Evolutionary conservation across 305 asterid genomes (phyloP).

Genomic region (Fraxinus paxiana): DNA sequence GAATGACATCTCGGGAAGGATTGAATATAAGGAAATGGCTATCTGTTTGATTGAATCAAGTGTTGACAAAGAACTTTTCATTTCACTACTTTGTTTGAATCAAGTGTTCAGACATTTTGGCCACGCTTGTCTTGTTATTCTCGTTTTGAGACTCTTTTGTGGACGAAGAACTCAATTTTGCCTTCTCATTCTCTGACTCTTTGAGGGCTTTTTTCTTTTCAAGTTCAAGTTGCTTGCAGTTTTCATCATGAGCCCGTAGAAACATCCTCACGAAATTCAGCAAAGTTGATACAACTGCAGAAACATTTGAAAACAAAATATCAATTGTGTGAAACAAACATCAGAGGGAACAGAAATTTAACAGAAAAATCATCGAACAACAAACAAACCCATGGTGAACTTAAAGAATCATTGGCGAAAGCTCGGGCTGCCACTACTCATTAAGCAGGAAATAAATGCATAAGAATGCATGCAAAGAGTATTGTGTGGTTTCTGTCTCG

Average conservation of each 20-base stretch:
- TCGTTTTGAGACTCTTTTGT: slow-evolving; percentile 27
- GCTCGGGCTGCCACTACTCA: neutral
- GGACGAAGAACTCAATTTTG: slow-evolving; percentile 25
- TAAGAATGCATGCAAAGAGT: neutral
- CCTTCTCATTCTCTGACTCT: slow-evolving; percentile 46
- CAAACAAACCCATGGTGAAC: neutral
- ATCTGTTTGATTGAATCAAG: neutral
- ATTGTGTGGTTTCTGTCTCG: neutral
- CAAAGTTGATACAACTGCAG: slow-evolving; percentile 70
- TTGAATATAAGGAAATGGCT: neutral
- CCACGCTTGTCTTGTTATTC: slow-evolving; percentile 20
- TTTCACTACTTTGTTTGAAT: slow-evolving; percentile 22
- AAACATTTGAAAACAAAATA: slow-evolving; percentile 17
- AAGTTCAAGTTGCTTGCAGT: slow-evolving; percentile 64
- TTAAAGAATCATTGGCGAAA: neutral
- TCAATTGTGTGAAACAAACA: neutral
- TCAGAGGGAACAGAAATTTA: neutral
- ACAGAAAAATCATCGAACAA: neutral
- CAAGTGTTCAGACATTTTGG: slow-evolving; percentile 18
- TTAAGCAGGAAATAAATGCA: neutral
- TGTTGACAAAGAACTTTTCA: neutral
- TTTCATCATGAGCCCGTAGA: slow-evolving; percentile 57
- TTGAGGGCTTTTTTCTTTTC: slow-evolving; percentile 71
- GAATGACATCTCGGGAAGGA: neutral
- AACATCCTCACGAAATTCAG: slow-evolving; percentile 75